phyloP scores from a whole-genome alignment of 1,284 basidiomycete genomes.

The Bjerkandera adusta region DNA sequence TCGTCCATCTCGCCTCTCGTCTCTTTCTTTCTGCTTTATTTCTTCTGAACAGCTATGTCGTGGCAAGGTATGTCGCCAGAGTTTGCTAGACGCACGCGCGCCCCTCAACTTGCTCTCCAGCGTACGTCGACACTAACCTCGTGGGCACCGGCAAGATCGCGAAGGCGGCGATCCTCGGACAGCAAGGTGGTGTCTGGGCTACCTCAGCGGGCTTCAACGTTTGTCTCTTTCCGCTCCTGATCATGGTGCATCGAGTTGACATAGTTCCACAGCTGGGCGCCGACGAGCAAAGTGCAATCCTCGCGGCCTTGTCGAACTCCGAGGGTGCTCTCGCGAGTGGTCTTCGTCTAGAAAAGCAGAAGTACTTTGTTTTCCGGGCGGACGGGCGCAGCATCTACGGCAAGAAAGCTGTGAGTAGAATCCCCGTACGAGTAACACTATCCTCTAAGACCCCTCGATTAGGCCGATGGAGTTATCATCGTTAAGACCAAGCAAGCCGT shows the following conservation, averaged over 20 bases:
- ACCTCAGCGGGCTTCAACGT: constrained; percentile 73
- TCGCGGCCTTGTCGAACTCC: constrained; percentile 52
- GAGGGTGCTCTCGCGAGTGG: constrained; percentile 54
- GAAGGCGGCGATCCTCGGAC: constrained; percentile 85
- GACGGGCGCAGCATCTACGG: constrained; percentile 67
- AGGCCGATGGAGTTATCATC: constrained; percentile 82
- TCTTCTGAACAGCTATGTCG: constrained; percentile 27
- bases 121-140: constrained; percentile 87
- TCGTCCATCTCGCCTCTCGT: constrained; percentile 2
- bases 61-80: constrained; percentile 33
- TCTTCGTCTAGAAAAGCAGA: constrained; percentile 68
- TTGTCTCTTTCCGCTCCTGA: constrained; percentile 27
- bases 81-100: not conserved
- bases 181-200: constrained; percentile 89
- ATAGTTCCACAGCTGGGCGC: constrained; percentile 54
- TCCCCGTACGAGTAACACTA: no score
- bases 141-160: constrained; percentile 75
- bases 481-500: constrained; percentile 91
- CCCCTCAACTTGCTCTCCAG: constrained; percentile 36
- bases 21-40: constrained; percentile 4
- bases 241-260: not conserved
- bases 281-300: constrained; percentile 74
- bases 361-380: constrained; percentile 79
- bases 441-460: no score
- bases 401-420: constrained; percentile 74